Evolutionary conservation across 257 asterid species (phyloP).

Genomic region (Plectranthus barbatus): DNA sequence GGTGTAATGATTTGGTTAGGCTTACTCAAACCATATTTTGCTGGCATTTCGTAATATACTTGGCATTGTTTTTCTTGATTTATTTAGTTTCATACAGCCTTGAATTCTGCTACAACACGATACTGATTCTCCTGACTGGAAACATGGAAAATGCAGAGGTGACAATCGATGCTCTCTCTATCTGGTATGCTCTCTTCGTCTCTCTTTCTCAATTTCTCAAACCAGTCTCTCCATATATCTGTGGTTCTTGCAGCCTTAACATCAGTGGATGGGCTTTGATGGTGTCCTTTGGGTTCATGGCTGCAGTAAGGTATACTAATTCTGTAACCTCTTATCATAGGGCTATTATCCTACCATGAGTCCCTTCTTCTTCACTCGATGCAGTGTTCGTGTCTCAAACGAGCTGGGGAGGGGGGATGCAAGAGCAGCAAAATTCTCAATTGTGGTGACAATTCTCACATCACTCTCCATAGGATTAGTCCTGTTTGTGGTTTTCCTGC

Average conservation of each 20-base stretch:
- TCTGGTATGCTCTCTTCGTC: conserved; percentile 34
- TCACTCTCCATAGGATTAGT: conserved; percentile 34
- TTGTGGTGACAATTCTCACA: conserved; percentile 29
- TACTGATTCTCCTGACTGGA: conserved; percentile 50
- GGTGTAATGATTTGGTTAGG: conserved; percentile 69
- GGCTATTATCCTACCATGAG: not conserved
- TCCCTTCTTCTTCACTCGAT: not conserved
- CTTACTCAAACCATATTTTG: no score
- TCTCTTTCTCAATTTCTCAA: not conserved
- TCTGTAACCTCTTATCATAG: no score
- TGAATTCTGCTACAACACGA: conserved; percentile 58
- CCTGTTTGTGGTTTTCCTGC: conserved; percentile 35
- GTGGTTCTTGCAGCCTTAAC: conserved; percentile 33
- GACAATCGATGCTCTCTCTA: conserved; percentile 54
- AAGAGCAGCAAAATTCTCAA: conserved; percentile 42
- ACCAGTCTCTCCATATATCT: not conserved
- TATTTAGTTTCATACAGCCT: conserved; percentile 25
- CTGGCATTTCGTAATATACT: no score
- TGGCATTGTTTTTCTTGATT: not conserved
- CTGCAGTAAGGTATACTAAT: conserved; percentile 34
- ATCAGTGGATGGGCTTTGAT: conserved; percentile 62
- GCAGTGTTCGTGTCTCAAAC: conserved; percentile 58
- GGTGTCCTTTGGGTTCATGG: conserved; percentile 58
- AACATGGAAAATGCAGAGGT: conserved; percentile 50
- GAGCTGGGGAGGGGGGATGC: conserved; percentile 57